Evolutionary conservation across 2,329 filamentous ascomycete genomes (phyloP).

Genomic region (Diaporthe vaccinii): DNA sequence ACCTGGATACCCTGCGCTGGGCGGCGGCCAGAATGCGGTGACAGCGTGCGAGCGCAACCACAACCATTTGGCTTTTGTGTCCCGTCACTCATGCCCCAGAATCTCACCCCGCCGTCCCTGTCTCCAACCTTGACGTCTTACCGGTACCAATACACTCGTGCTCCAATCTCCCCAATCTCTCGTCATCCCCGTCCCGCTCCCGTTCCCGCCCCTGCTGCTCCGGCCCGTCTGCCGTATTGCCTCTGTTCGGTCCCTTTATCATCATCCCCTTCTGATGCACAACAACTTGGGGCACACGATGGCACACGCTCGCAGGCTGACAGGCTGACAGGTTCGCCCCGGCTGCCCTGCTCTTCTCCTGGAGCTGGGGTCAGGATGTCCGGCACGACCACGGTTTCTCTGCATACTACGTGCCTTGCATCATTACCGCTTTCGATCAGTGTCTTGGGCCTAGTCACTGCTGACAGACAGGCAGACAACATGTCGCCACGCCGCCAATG

Average conservation of each 20-base stretch:
- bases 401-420: slow-evolving; percentile 10
- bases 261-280: background rate
- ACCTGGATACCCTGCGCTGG: background rate
- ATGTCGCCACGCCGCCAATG: slow-evolving; percentile 18
- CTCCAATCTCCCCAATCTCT: slow-evolving; percentile 8
- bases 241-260: background rate
- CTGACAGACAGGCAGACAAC: background rate
- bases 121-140: slow-evolving; percentile 2
- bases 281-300: background rate
- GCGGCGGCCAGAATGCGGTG: background rate
- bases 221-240: slow-evolving; percentile 20
- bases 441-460: slow-evolving; percentile 10
- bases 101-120: background rate
- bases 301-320: background rate
- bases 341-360: background rate
- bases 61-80: background rate
- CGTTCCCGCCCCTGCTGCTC: slow-evolving; percentile 21
- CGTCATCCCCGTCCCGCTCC: slow-evolving; percentile 32
- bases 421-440: background rate
- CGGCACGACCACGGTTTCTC: background rate
- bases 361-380: background rate
- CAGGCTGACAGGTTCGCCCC: background rate
- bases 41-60: slow-evolving; percentile 3
- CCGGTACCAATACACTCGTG: background rate
- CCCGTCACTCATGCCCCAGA: background rate